Base-by-base conservation (phyloP, 371 early-diverging fungal genomes). In the Quaeritorhiza haematococci region DNA sequence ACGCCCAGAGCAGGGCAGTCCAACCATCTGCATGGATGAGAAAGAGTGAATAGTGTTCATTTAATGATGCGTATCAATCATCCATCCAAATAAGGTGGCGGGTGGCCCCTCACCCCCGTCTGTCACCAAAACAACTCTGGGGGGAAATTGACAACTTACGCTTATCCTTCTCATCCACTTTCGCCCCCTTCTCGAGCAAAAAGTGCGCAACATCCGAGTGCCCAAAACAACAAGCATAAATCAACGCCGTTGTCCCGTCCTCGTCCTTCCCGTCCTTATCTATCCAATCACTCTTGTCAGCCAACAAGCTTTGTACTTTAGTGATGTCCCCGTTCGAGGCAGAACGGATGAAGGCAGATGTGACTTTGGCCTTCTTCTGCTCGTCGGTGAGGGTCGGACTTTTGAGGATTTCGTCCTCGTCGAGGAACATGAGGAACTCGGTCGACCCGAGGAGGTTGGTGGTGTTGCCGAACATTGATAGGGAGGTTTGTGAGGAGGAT, bases 1-100 rank as follows among this genome's bases (percentile, higher is more conserved):
- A 87, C 1, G 96, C 94, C 96, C 96, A 96, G 80, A 94, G 85
- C 46, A 94, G 80, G n/a, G 93, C 87, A 3, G 94, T 86, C 96
- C 96, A 96, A 21, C 96, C 96, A 60, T 80, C 89, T 84, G 68
- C 26, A 45, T 35, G 27, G 49, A 54, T 33, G 32, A 62, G 17
- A 67, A 50, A 41, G 30, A 58, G 33, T 52, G 51, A 51, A 29
- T 54, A 61, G 30, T 47, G 33, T 48, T 44, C 30, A 43, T 58
- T 8, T 19, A 10, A 27, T n/a, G n/a, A n/a, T n/a, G n/a, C n/a
- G n/a, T n/a, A n/a, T n/a, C 3, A 43, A 24, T 26, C 52, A 34
- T 4, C 47, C 46, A 34, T 27, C 26, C 46, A 55, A 5, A 32
- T 8, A 58, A 28, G 8, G n/a, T 8, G 38, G 30, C 0, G 21